Base-by-base conservation (phyloP, 2,329 filamentous ascomycete genomes). In the Gliomastix tumulicola region DNA sequence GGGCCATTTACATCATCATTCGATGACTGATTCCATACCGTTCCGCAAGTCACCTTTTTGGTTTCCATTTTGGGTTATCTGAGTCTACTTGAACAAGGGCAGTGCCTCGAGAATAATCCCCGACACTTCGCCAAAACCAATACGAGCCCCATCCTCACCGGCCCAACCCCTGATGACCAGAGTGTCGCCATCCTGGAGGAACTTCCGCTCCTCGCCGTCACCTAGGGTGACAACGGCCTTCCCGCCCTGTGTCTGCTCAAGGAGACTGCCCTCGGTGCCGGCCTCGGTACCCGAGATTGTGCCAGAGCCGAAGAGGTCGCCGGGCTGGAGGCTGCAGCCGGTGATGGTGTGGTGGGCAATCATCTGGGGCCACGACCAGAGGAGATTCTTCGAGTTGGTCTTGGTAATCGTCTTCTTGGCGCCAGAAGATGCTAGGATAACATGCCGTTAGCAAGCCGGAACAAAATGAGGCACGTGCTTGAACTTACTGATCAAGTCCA, bases 291-390 rank as follows among this genome's bases (percentile, higher is more conserved):
- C 85, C 0, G 62, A 65, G 45, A 92, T 89, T 0, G 86, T 92
- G 7, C 86, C 86, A 1, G 80, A 85, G 3, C 85, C 86, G 2
- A 94, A 61, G 30, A 92, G 55, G 51, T 94, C 86, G 31, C 86
- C 86, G 0, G 79, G 71, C 6, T 77, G 73, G 60, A 92, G 70
- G 7, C 81, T 79, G 57, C 86, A 92, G 7, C 86, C 86, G 0
- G 79, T 83, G 40, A 87, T 74, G 4, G 82, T 81, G 56, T 92
- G 86, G 57, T 92, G 86, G 0, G 86, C 75, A 22, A 92, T 65
- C 84, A 90, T 89, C 54, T 92, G 87, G 1, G 83, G 74, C 63
- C 88, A 92, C 0, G 84, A 89, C 71, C 79, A 92, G 2, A 90
- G 68, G 2, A 92, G 66, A 35, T 68, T 57, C 16, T 46, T 54